phyloP scores from a whole-genome alignment of 176 grass and related monocot genomes.

The Ampelocalamus luodianensis region DNA sequence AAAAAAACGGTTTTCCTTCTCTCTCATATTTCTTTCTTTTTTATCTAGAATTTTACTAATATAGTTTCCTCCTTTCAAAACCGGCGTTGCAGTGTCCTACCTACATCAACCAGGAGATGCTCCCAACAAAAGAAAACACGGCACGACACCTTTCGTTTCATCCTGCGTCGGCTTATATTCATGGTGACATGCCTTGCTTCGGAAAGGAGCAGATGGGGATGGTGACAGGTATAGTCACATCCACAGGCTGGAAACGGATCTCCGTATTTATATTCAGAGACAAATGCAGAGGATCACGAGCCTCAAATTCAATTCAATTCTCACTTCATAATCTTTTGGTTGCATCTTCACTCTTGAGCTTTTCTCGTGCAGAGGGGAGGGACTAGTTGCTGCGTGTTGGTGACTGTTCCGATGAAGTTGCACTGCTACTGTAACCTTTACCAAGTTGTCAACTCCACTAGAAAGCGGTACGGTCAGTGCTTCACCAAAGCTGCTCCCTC shows the following conservation, averaged over 20 bases:
- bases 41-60: too few species aligned
- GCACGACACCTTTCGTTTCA: conserved; percentile 22
- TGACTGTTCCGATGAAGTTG: conserved; percentile 3
- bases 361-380: not conserved
- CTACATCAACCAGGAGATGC: not conserved
- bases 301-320: not conserved
- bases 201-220: conserved; percentile 33
- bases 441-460: conserved; percentile 10
- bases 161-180: not conserved
- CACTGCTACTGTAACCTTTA: not conserved
- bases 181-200: conserved; percentile 31
- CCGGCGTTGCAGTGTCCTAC: not conserved
- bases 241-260: not conserved
- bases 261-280: too few species aligned
- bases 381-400: not conserved
- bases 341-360: not conserved
- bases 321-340: not conserved
- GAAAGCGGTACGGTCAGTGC: not conserved
- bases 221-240: conserved; percentile 39
- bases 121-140: conserved; percentile 31
- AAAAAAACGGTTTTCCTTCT: too few species aligned
- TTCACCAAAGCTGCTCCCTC: not conserved
- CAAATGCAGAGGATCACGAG: too few species aligned
- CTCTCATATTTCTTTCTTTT: too few species aligned
- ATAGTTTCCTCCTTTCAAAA: not conserved